Evolutionary conservation across 257 asterid species (phyloP), one percentile per base, ranked within the genome.

Genomic region (Petunia axillaris): DNA sequence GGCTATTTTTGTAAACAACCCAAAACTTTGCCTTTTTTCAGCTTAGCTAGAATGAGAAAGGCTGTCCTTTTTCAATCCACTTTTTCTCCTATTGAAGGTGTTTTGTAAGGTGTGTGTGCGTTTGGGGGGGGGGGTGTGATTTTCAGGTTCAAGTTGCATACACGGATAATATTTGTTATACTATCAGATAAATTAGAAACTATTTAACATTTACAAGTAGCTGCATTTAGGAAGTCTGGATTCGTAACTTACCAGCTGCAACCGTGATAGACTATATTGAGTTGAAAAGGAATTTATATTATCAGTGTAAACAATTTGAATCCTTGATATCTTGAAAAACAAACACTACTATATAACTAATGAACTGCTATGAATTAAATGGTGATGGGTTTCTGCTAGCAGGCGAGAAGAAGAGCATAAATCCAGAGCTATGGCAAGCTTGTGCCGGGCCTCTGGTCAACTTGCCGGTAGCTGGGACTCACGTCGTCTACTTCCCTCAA

Each of bases 381-480:
- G 78, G 35, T 50, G 62, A 41, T 6, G 46, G 4, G 0, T 50
- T 73, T 71, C 6, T 71, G 62, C 50, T 73, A 11, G 79, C 89
- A 93, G 97, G 81, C 54, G 94, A 92, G 88, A 93, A 90, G 89
- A 93, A 89, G 94, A 90, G 78, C 55, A 90, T 92, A 83, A 93
- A 93, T 83, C 83, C 85, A 57, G 98, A 93, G 92, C 88, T 93
- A 83, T 93, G 98, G 98, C 98, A 93, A 84, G 95, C 97, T 79
- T 93, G 98, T 83, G 98, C 98, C 85, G 98, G 98, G 4, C 96
- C 98, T 78, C 92, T 92, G 90, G 95, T 91, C 44, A 90, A 92
- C 86, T 79, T 93, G 87, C 98, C 98, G 89, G 96, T 89, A 57
- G 93, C 94, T 80, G 98, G 98, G 93, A 93, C 98, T 86, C 97